A percentile compares a stretch with the other conserved stretches of the same genome.
These are phyloP conservation scores for Cystoderma amianthinum DNA, from an alignment of 768 basidiomycete species.

Conservation along the genomic window DNA sequence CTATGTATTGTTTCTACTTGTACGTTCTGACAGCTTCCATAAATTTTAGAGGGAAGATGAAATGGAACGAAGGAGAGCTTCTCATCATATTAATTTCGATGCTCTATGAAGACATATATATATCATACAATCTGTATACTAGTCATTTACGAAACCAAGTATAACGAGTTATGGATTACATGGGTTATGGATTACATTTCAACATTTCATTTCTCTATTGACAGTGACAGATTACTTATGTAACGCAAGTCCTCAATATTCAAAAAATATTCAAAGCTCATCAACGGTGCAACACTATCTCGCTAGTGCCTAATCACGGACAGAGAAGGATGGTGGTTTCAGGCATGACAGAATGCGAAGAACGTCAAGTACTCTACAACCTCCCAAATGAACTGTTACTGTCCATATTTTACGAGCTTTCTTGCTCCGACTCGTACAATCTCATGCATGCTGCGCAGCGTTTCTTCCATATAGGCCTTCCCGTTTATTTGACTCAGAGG, in stretches of 20 bases:
- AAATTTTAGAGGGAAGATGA: slow-evolving; percentile 82
- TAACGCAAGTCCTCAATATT: no score
- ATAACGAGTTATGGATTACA: not conserved
- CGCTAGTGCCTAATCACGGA: no score
- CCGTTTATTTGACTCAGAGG: not conserved
- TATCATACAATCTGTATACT: slow-evolving; percentile 2
- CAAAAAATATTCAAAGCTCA: no score
- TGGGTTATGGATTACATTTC: no score
- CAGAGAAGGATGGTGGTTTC: no score
- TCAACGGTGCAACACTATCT: no score
- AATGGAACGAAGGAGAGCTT: slow-evolving; percentile 74
- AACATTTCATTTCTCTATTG: no score
- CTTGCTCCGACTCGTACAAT: slow-evolving; percentile 1
- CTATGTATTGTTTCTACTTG: not conserved
- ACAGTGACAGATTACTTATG: no score
- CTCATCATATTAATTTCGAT: slow-evolving; percentile 98
- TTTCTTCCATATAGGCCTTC: not conserved
- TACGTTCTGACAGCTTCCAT: slow-evolving; percentile 2
- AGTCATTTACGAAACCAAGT: not conserved
- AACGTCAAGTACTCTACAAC: no score
- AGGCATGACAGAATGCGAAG: no score
- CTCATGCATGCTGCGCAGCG: not conserved
- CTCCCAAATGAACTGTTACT: not conserved
- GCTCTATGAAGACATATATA: slow-evolving; percentile 51
- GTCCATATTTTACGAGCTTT: slow-evolving; percentile 1